Base-by-base conservation (phyloP, 2,329 filamentous ascomycete genomes). In the Pyrenochaeta sp. region DNA sequence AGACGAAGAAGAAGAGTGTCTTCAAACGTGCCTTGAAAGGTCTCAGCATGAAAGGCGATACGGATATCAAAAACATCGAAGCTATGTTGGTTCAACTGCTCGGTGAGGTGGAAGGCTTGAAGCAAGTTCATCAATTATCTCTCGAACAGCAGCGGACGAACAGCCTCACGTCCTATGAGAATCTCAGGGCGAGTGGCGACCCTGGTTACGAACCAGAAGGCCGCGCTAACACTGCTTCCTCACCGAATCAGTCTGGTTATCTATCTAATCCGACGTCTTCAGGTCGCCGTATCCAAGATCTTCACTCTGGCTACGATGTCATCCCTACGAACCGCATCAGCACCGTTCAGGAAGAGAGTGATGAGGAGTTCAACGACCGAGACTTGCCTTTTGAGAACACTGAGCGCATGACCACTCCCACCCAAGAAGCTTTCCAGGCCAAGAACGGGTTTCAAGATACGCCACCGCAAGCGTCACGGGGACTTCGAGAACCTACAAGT, bases 21-120 rank as follows among this genome's bases (percentile, higher is more conserved):
- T 94, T 97, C 75, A 89, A 88, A 61, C 86, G 93, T 51, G 94
- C 94, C n/a, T 78, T 99, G 35, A 93, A 95, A 68, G 92, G 92
- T 3, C 78, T 99, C 35, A 90, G 90, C 59, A 82, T 88, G 65
- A 95, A 94, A 75, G 93, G 90, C 37, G 86, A 88, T 6, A 93
- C 88, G 61, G 94, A 99, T 60, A 81, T 96, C 37, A 84, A 85
- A 53, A 88, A 90, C 59, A 96, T 96, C 34, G 74, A 77, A 55
- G 61, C 65, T 29, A 78, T 78, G 76, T 81, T 99, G 22, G 89
- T 94, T 70, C 91, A 96, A 66, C 81, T 99, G 15, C 83, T 99
- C 14, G 88, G 86, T 36, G 94, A 99, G 67, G 92, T 99, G 6
- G 93, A 97, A 67, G 88, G 69, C 23, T 60, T 80, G 42, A 79